Base-by-base conservation (phyloP, 2,329 filamentous ascomycete genomes). In the Pseudopithomyces maydicus region DNA sequence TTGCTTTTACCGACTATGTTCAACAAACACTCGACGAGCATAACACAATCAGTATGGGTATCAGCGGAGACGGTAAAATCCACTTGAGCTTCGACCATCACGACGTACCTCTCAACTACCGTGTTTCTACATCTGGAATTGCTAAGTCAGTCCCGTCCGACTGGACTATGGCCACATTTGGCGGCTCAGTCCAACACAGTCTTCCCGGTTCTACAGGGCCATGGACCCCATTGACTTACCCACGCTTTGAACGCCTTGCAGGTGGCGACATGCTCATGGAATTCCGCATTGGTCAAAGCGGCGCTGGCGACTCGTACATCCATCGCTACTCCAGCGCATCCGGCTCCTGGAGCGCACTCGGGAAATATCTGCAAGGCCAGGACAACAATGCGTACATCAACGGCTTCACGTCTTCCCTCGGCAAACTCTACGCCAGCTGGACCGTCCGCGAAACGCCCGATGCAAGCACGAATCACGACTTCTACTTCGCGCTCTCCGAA, bases 41-140 rank as follows among this genome's bases (percentile, higher is more conserved):
- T 64, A 84, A 84, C 57, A 83, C 81, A 3, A 79, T 83, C 44
- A 81, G 81, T 65, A 74, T 84, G 59, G 82, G 81, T 2, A 79
- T 83, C 42, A 82, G 77, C 43, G 80, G 78, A 1, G 81, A 84
- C 57, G 81, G 81, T 43, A 82, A 79, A n/a, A 82, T 84, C 22
- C 82, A 84, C 57, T 66, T 84, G 3, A 80, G 79, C 7, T 84
- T 82, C 59, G 81, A 84, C 53, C 82, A 83, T 58, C 81, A 84
- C 55, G 72, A 74, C 35, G 71, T 74, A 1, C 71, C 71, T 2
- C 66, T 74, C 46, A 74, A 74, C 45, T 74, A 74, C 54, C 71
- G 72, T 15, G 71, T 67, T 7, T 72, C 69, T 45, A 70, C 58
- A 12, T 52, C 63, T 7, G 72, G 70, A 23, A 66, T 74, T 26